A percentile compares a stretch with the other conserved stretches of the same genome.
Conservation (phyloP, 2,329 filamentous ascomycete genomes). For the Phaeosphaeriaceae sp. region DNA sequence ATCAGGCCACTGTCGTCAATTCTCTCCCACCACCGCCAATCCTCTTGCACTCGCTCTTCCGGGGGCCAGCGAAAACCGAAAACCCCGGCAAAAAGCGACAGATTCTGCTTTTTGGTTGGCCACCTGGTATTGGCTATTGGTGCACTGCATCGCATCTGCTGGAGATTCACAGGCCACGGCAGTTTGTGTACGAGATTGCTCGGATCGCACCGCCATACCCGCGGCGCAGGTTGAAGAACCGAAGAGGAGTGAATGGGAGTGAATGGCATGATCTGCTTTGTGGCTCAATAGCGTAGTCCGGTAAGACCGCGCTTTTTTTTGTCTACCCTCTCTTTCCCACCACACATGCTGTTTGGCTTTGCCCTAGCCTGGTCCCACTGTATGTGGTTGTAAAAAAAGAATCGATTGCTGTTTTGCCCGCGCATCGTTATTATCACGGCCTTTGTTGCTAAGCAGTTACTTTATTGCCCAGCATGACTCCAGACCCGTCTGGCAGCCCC, state of each 20-base stretch:
- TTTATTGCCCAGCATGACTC: conserved; percentile 23
- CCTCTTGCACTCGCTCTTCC: background rate
- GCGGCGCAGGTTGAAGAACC: background rate
- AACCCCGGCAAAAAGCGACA: background rate
- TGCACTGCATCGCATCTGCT: background rate
- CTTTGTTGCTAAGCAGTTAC: background rate
- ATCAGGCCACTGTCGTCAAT: background rate
- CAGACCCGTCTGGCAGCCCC: conserved; percentile 32
- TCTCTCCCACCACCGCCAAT: background rate
- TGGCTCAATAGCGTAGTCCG: conserved; percentile 10
- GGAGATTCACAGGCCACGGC: background rate
- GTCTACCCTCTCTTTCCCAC: background rate
- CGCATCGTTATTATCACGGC: conserved; percentile 5
- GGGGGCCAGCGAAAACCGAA: background rate
- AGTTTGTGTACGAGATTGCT: background rate
- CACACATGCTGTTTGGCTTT: conserved; percentile 4
- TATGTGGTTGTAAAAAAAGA: background rate
- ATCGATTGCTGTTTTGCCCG: too few relatives aligned
- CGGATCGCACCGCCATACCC: background rate
- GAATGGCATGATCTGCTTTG: conserved; percentile 19
- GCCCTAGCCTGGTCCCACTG: conserved; percentile 1
- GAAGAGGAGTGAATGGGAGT: background rate
- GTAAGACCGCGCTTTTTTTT: conserved; percentile 19
- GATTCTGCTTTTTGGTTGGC: too few relatives aligned
- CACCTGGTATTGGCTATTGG: too few relatives aligned